phyloP scores from a whole-genome alignment of 805 yeast genomes.

The Tetrapisispora namnaoensis region DNA sequence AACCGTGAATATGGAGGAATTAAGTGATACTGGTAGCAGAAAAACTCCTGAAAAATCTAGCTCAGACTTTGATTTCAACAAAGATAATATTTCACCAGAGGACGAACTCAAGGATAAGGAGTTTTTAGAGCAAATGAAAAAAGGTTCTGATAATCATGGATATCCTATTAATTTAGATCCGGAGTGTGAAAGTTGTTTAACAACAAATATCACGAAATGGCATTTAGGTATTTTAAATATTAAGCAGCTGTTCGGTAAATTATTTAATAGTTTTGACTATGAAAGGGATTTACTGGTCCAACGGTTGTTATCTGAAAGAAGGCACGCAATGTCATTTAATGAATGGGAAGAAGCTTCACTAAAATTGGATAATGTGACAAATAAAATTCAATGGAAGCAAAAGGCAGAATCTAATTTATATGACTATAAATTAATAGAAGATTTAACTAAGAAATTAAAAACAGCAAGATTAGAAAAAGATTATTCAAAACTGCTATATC shows the following conservation, averaged over 20 bases:
- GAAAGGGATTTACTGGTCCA: conserved; percentile 32
- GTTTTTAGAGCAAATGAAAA: not conserved
- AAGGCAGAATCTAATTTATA: conserved; percentile 51
- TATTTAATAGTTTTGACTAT: conserved; percentile 6
- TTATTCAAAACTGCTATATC: conserved; percentile 49
- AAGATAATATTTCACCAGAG: not conserved
- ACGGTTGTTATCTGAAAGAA: conserved; percentile 31
- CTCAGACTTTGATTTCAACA: not conserved
- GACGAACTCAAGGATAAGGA: not conserved
- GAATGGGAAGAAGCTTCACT: conserved; percentile 62
- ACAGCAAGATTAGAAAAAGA: conserved; percentile 54
- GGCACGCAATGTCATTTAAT: conserved; percentile 39
- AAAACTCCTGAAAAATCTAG: not conserved
- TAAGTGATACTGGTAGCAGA: not conserved
- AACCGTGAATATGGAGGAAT: not conserved
- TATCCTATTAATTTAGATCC: conserved; percentile 1
- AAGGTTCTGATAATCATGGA: conserved; percentile 1
- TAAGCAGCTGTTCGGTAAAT: not conserved
- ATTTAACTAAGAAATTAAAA: conserved; percentile 44
- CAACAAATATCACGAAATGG: not conserved
- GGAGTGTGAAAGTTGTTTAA: not conserved
- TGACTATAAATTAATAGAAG: conserved; percentile 54
- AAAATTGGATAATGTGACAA: conserved; percentile 54
- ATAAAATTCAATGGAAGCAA: conserved; percentile 62
- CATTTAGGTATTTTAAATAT: not conserved